phyloP scores from a whole-genome alignment of 805 yeast species.

The Vanderwaltozyma verrucispora region DNA sequence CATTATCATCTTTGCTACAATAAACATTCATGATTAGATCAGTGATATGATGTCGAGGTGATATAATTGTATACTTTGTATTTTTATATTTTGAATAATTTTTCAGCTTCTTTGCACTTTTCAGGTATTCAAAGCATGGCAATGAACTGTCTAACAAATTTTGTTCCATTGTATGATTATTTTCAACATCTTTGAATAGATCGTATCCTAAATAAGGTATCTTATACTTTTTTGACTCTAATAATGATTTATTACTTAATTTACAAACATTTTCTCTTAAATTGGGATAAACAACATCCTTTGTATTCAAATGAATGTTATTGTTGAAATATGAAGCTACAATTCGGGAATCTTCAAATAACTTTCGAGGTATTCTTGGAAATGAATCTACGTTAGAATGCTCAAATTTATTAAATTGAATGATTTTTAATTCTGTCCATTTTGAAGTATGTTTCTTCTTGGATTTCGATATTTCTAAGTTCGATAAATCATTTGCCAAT shows the following conservation, averaged over 20 bases:
- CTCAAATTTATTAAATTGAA: slow-evolving; percentile 12
- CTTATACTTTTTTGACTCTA: slow-evolving; percentile 5
- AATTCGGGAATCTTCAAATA: slow-evolving; percentile 6
- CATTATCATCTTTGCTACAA: slow-evolving; percentile 5
- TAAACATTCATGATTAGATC: slow-evolving; percentile 20
- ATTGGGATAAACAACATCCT: slow-evolving; percentile 2
- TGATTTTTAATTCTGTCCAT: slow-evolving; percentile 28
- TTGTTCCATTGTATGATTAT: slow-evolving; percentile 13
- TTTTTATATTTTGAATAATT: background rate
- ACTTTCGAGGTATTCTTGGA: slow-evolving; percentile 6
- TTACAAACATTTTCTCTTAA: slow-evolving; percentile 7
- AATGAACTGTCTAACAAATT: slow-evolving; percentile 12
- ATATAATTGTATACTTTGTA: slow-evolving; percentile 13
- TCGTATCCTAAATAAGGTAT: slow-evolving; percentile 15
- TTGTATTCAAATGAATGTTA: background rate
- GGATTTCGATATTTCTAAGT: too few species aligned
- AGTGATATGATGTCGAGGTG: slow-evolving; percentile 25
- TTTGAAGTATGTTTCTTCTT: too few species aligned
- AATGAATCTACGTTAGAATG: slow-evolving; percentile 5
- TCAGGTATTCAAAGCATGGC: slow-evolving; percentile 17
- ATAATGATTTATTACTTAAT: slow-evolving; percentile 3
- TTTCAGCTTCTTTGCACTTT: slow-evolving; percentile 4
- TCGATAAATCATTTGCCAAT: too few species aligned
- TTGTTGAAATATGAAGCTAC: slow-evolving; percentile 11
- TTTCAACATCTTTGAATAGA: slow-evolving; percentile 14